A percentile compares a stretch with the other conserved stretches of the same genome.
These are phyloP conservation scores for Globisporangium nunn DNA, from an alignment of 352 stramenopile genomes.

Conservation along the genomic window DNA sequence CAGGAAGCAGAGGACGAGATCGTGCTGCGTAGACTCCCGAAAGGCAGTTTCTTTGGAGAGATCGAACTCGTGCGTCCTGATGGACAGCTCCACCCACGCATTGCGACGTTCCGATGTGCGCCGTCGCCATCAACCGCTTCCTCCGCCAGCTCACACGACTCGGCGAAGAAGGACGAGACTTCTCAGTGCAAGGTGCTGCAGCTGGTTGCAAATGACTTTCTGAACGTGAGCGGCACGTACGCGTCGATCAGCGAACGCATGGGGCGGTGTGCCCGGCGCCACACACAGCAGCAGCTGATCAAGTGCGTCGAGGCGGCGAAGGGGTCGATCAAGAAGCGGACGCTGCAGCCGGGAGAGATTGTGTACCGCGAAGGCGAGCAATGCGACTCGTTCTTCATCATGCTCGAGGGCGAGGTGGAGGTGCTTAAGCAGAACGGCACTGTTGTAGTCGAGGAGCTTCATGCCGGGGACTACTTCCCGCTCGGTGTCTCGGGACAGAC, in stretches of 20 bases:
- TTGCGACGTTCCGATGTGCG: constrained; percentile 61
- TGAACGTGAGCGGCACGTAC: constrained; percentile 74
- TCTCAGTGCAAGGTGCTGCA: constrained; percentile 70
- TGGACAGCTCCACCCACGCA: constrained; percentile 54
- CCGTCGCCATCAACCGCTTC: not conserved
- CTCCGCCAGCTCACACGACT: not conserved
- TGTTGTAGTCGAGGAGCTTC: constrained; percentile 66
- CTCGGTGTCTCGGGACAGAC: constrained; percentile 69
- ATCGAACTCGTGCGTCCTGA: constrained; percentile 72
- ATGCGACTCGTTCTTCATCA: constrained; percentile 76
- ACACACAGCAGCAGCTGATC: constrained; percentile 68
- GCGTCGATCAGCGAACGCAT: constrained; percentile 63
- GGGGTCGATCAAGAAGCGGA: constrained; percentile 54
- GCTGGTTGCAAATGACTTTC: constrained; percentile 69
- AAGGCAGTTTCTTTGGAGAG: constrained; percentile 75
- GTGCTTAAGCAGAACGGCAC: constrained; percentile 61
- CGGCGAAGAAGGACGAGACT: not conserved
- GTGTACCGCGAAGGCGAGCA: constrained; percentile 75
- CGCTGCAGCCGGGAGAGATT: constrained; percentile 51
- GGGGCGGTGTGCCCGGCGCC: constrained; percentile 43
- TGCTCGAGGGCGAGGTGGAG: constrained; percentile 64
- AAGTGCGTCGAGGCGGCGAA: constrained; percentile 73
- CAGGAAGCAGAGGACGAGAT: constrained; percentile 28
- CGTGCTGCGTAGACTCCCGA: constrained; percentile 48
- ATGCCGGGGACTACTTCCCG: constrained; percentile 73